Evolutionary conservation across 345 rosid genomes (phyloP).

Genomic region (Salix purpurea): DNA sequence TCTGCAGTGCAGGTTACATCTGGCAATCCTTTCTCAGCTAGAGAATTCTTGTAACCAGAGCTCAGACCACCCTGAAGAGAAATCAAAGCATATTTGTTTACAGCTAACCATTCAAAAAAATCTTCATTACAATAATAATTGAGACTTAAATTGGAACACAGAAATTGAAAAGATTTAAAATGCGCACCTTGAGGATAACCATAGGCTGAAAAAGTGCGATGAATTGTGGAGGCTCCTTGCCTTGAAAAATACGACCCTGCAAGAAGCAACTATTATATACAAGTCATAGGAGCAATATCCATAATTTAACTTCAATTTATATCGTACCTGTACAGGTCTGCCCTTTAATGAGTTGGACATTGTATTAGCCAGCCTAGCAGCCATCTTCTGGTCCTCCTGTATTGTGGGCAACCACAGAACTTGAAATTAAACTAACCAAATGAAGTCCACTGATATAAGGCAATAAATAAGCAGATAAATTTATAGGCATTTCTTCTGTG

Average conservation of each 20-base stretch:
- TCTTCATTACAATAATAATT: constrained; percentile 8
- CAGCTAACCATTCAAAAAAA: constrained; percentile 15
- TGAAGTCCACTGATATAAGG: not conserved
- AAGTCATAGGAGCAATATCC: constrained; percentile 10
- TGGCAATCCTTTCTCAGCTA: constrained; percentile 55
- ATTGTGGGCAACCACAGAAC: constrained; percentile 12
- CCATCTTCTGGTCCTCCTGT: constrained; percentile 88
- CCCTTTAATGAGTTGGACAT: constrained; percentile 85
- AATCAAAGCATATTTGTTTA: constrained; percentile 16
- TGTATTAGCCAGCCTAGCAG: constrained; percentile 64
- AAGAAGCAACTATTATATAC: constrained; percentile 29
- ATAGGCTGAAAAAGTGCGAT: constrained; percentile 86
- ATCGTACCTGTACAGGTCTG: constrained; percentile 82
- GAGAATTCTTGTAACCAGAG: constrained; percentile 70
- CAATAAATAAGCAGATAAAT: not conserved
- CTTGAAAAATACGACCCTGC: constrained; percentile 85
- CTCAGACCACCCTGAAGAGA: constrained; percentile 80
- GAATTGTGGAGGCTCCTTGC: constrained; percentile 94
- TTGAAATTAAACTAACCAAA: not conserved
- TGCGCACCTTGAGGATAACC: constrained; percentile 82
- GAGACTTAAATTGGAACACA: not conserved
- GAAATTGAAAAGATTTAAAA: not conserved
- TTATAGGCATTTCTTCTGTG: not conserved
- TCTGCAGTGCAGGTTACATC: constrained; percentile 76
- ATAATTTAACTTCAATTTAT: constrained; percentile 8